These are phyloP conservation scores for Escallonia rubra DNA, from an alignment of 129 eudicot species.

Conservation along the genomic window DNA sequence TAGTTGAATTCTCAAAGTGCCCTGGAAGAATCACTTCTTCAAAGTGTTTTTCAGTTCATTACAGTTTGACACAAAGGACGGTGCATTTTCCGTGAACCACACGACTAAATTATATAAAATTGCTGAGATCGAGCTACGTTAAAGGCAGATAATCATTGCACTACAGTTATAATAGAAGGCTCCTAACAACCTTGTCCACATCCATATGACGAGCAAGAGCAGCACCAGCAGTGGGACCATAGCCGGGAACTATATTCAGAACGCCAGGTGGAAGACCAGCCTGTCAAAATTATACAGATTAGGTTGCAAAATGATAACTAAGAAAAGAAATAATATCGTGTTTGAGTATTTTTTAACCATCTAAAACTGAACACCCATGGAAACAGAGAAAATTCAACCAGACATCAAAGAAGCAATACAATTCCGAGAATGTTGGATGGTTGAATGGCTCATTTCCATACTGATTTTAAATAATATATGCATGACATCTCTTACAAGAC, in stretches of 20 bases:
- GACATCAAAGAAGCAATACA: not conserved
- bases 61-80: no score
- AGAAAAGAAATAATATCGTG: not conserved
- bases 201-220: conserved; percentile 67
- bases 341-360: not conserved
- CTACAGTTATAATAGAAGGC: no score
- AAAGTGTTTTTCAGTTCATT: no score
- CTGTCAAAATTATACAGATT: conserved; percentile 19
- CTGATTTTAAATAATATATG: no score
- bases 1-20: no score
- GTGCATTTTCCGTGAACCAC: no score
- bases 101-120: no score
- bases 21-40: no score
- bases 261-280: conserved; percentile 74
- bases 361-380: not conserved
- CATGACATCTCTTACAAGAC: no score
- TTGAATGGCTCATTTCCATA: no score
- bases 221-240: conserved; percentile 63
- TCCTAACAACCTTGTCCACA: conserved; percentile 42
- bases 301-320: not conserved
- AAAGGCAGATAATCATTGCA: no score
- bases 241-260: conserved; percentile 56
- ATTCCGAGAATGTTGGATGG: not conserved
- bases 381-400: not conserved
- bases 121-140: no score